phyloP scores from a whole-genome alignment of 139 green algal species.

The Asterochloris sp. region DNA sequence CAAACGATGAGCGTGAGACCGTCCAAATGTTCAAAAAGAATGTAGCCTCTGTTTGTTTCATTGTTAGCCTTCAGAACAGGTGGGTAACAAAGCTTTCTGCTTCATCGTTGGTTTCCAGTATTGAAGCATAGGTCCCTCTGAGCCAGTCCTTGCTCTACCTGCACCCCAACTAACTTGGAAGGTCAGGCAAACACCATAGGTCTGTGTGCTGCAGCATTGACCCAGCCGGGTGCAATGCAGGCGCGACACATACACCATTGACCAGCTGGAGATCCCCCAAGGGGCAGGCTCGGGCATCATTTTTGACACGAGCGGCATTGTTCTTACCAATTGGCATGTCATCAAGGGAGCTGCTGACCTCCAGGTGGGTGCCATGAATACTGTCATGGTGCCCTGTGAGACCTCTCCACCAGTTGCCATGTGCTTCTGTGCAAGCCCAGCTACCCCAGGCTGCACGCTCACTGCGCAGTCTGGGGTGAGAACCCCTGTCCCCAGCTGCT shows the following conservation, averaged over 20 bases:
- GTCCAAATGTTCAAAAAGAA: slow-evolving; percentile 60
- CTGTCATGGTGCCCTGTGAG: neutral
- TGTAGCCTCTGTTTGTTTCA: slow-evolving; percentile 69
- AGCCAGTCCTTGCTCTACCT: neutral
- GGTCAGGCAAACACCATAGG: neutral
- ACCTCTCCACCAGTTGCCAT: neutral
- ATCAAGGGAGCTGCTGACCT: slow-evolving; percentile 46
- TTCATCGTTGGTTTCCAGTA: neutral
- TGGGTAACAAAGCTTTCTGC: neutral
- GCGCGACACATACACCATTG: slow-evolving; percentile 65
- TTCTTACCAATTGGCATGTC: slow-evolving; percentile 75
- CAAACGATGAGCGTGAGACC: slow-evolving; percentile 37
- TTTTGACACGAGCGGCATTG: slow-evolving; percentile 58
- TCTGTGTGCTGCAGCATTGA: neutral
- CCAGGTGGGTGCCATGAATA: slow-evolving; percentile 21
- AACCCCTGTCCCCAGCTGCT: no score
- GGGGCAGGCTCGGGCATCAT: slow-evolving; percentile 62
- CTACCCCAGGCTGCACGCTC: no score
- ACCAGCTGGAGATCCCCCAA: slow-evolving; percentile 64
- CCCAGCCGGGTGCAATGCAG: slow-evolving; percentile 6
- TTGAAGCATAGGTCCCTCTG: neutral
- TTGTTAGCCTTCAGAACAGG: slow-evolving; percentile 60
- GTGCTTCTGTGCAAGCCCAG: no score
- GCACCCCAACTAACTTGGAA: neutral
- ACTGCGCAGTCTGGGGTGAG: no score